Evolutionary conservation across 2,329 filamentous ascomycete genomes (phyloP).

Genomic region (Pseudophaeomoniella oleicola): DNA sequence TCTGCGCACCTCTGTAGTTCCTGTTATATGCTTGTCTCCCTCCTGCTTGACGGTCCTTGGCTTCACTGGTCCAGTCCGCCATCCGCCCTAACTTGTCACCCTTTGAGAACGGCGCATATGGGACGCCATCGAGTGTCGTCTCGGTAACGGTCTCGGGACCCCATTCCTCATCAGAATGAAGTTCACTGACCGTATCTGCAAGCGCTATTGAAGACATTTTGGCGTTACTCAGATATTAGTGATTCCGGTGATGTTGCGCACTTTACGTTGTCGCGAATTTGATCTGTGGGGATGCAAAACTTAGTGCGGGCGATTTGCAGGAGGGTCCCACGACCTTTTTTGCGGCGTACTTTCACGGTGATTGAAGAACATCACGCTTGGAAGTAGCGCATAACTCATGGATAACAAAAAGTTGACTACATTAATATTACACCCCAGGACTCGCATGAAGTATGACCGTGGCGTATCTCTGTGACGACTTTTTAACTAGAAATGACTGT

Average conservation of each 20-base stretch:
- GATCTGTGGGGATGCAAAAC: neutral
- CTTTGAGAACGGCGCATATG: conserved; percentile 96
- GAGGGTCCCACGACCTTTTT: too few relatives aligned
- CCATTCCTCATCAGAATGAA: conserved; percentile 70
- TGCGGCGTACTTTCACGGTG: too few relatives aligned
- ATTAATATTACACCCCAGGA: too few relatives aligned
- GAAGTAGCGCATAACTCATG: too few relatives aligned
- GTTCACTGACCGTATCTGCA: conserved; percentile 53
- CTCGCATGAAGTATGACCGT: too few relatives aligned
- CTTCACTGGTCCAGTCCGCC: conserved; percentile 92
- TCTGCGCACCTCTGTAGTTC: conserved; percentile 66
- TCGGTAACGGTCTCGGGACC: conserved; percentile 70
- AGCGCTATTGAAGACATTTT: conserved; percentile 41
- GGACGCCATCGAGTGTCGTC: conserved; percentile 84
- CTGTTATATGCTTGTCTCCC: conserved; percentile 81
- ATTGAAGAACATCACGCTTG: too few relatives aligned
- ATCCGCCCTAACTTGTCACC: conserved; percentile 97
- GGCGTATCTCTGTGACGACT: too few relatives aligned
- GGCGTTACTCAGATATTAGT: neutral
- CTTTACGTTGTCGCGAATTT: neutral
- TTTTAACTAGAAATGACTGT: too few relatives aligned
- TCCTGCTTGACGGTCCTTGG: conserved; percentile 61
- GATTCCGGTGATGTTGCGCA: neutral
- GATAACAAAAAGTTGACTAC: too few relatives aligned
- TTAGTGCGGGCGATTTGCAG: neutral